Evolutionary conservation across 148 eudicot genomes (phyloP).

Genomic region (Rheum nobile): DNA sequence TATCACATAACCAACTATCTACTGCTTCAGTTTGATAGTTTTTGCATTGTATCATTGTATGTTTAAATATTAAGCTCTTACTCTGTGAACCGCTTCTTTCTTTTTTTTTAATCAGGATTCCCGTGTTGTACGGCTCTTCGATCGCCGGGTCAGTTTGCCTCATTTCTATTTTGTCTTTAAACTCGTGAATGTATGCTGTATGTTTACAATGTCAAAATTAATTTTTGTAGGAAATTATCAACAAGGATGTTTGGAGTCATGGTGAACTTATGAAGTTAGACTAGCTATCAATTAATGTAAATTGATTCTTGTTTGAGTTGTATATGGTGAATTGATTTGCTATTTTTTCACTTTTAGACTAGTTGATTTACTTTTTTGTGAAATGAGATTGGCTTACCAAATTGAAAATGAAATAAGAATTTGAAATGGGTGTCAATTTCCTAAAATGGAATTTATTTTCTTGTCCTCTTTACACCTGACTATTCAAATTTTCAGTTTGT

Average conservation of each 20-base stretch:
- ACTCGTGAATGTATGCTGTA: background rate
- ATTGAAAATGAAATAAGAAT: background rate
- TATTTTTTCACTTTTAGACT: background rate
- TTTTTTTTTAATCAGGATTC: slow-evolving; percentile 43
- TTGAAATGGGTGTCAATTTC: background rate
- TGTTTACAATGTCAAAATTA: background rate
- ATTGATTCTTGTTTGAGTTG: background rate
- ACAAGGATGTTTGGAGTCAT: background rate
- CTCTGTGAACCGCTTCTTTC: background rate
- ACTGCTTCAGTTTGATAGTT: background rate
- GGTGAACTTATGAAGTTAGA: background rate
- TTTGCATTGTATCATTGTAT: background rate
- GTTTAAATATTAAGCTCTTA: background rate
- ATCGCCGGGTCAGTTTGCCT: slow-evolving; percentile 67
- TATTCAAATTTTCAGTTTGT: background rate
- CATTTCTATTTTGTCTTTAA: background rate
- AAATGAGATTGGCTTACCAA: background rate
- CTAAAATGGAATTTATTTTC: background rate
- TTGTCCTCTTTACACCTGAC: background rate
- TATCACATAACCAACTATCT: background rate
- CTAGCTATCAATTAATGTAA: background rate
- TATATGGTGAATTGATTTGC: background rate
- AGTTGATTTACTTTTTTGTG: background rate
- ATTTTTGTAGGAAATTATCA: background rate
- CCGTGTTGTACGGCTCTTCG: slow-evolving; percentile 75